These are phyloP conservation scores for Agroathelia rolfsii DNA, from an alignment of 1,284 basidiomycete species.

Conservation along the genomic window DNA sequence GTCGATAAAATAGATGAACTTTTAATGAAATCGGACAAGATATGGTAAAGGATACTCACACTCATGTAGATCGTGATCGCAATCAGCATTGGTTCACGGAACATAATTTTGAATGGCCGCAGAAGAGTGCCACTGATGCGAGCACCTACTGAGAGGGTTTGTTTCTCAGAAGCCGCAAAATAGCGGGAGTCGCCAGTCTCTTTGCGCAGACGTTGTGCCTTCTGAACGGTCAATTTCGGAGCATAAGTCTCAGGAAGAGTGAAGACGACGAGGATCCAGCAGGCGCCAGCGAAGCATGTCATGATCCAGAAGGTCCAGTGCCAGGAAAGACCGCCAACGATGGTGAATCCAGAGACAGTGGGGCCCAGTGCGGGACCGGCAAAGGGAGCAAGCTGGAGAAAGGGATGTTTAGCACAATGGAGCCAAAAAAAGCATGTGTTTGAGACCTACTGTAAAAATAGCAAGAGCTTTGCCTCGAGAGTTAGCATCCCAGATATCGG, in stretches of 20 bases:
- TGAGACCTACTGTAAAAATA: constrained; percentile 29
- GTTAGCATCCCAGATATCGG: constrained; percentile 38
- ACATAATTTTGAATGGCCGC: constrained; percentile 32
- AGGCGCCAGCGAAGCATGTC: constrained; percentile 35
- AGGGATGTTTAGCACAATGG: too few species aligned
- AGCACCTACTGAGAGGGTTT: constrained; percentile 20
- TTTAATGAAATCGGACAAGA: neutral
- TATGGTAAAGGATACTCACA: constrained; percentile 14
- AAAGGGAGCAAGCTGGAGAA: constrained; percentile 44
- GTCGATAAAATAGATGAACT: neutral
- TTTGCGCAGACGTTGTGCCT: constrained; percentile 23
- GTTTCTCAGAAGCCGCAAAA: constrained; percentile 30
- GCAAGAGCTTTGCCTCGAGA: constrained; percentile 43
- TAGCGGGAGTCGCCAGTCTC: constrained; percentile 48
- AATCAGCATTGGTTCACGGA: constrained; percentile 36
- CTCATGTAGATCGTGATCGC: constrained; percentile 38
- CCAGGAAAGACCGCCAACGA: constrained; percentile 30
- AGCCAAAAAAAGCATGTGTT: too few species aligned
- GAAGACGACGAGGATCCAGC: constrained; percentile 29
- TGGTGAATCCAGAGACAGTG: constrained; percentile 39
- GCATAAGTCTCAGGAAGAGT: constrained; percentile 37
- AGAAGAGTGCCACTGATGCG: constrained; percentile 23
- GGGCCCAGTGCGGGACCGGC: constrained; percentile 34
- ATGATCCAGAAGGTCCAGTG: constrained; percentile 41
- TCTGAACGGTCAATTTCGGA: constrained; percentile 33